Conservation (phyloP, 2,329 filamentous ascomycete species). For the Aureobasidium sp. region DNA sequence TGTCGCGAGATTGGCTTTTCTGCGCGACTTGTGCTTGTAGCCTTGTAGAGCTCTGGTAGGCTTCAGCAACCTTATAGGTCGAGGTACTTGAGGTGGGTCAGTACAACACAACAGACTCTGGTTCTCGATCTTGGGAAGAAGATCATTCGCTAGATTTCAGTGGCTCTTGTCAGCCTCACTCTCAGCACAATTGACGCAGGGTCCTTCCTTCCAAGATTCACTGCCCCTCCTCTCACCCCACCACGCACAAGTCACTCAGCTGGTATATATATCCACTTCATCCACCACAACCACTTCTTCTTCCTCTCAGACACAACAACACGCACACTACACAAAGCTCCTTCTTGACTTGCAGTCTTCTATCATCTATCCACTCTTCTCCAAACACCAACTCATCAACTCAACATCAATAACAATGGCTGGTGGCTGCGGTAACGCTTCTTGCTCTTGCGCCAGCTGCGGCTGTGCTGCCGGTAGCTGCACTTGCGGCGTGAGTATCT, state of each 20-base stretch:
- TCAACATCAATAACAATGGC: slow-evolving; percentile 3
- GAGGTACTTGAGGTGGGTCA: neutral
- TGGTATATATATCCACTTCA: neutral
- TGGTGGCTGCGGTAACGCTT: slow-evolving; percentile 11
- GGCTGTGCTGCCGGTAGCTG: slow-evolving; percentile 10
- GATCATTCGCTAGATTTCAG: neutral
- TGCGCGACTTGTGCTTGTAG: neutral
- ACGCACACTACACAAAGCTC: neutral
- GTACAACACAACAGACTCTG: neutral
- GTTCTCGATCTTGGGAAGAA: neutral
- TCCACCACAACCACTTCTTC: neutral
- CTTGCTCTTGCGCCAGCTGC: slow-evolving; percentile 11
- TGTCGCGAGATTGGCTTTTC: neutral
- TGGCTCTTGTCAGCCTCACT: neutral
- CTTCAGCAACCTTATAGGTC: neutral
- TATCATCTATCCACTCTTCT: neutral
- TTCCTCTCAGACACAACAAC: neutral
- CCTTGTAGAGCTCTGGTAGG: neutral
- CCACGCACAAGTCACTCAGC: slow-evolving; percentile 1
- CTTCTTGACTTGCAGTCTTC: neutral
- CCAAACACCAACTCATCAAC: neutral
- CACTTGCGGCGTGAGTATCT: slow-evolving; percentile 9
- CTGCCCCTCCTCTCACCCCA: neutral
- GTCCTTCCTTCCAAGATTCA: neutral
- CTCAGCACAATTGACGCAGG: slow-evolving; percentile 5